Evolutionary conservation across 75 land plant species (phyloP), one percentile per base, ranked within the genome.

Genomic region (Isoetes taiwanensis): DNA sequence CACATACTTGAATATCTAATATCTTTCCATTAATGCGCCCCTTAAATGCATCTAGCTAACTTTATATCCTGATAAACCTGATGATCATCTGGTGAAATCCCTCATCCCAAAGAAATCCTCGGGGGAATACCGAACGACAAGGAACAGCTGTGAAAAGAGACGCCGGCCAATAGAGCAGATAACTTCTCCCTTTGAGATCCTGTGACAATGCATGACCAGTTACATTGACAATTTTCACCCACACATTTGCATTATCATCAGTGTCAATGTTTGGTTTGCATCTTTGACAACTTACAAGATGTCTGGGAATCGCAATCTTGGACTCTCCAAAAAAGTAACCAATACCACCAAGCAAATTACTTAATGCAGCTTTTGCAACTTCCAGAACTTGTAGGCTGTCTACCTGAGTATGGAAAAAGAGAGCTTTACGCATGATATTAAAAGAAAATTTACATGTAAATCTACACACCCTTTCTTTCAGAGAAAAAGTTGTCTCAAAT

Each of bases 71-170:
- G 52, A 46, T 19, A 55, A 33, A 93, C 98, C 98, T 77, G 34
- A 94, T 78, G 14, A 82, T 35, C 27, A 94, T 72, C 63, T 89
- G 96, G 71, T 94, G 99, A 66, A 94, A 94, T 2, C 99, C 99
- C 63, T 94, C 99, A 69, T 94, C 99, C 99, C 99, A 94, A 3
- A 94, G 62, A 74, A 94, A 94, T n/a, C 99, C 99, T 46, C 99
- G 81, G 34, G 99, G 96, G 52, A 94, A 94, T 52, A 81, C 77
- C 27, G 99, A 80, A 48, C 99, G 77, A 40, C 99, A 81, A 14
- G 99, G 99, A 41, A 94, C 99, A 57, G 99, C 96, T 37, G 96
- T 82, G 54, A 74, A 94, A 59, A 94, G 81, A 54, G 82, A 82
- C 41, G 99, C 96, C 2, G 96, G 91, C 96, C 96, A 94, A 39